phyloP scores from a whole-genome alignment of 129 eudicot genomes.

The Lonicera japonica region DNA sequence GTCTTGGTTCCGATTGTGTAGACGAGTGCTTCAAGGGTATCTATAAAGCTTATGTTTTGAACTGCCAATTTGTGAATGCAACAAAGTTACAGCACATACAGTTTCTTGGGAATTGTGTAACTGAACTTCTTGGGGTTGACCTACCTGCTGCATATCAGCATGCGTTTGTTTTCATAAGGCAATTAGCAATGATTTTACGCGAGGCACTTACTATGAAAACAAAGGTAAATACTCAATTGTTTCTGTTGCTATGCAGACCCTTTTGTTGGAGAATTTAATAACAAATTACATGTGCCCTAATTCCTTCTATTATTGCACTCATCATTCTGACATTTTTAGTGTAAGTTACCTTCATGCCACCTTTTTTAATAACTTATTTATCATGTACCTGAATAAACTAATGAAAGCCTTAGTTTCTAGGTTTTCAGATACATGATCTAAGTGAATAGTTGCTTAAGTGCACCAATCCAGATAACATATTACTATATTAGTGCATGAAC shows the following conservation, averaged over 20 bases:
- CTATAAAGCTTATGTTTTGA: conserved; percentile 81
- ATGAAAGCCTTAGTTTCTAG: not conserved
- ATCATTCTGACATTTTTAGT: too few relatives aligned
- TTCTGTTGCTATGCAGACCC: too few relatives aligned
- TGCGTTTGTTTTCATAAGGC: conserved; percentile 85
- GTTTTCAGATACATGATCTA: too few relatives aligned
- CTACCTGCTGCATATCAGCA: conserved; percentile 85
- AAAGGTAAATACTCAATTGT: conserved; percentile 29
- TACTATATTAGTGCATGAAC: too few relatives aligned
- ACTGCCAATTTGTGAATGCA: conserved; percentile 76
- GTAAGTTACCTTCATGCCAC: not conserved
- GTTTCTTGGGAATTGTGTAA: conserved; percentile 79
- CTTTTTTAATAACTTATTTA: not conserved
- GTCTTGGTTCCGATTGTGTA: conserved; percentile 84
- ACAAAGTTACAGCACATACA: conserved; percentile 79
- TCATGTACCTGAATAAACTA: not conserved
- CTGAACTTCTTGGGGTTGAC: conserved; percentile 74
- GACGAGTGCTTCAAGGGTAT: conserved; percentile 90
- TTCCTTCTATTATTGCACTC: too few relatives aligned
- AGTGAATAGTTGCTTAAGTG: too few relatives aligned
- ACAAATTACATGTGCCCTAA: not conserved
- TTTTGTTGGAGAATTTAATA: too few relatives aligned
- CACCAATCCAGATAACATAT: too few relatives aligned
- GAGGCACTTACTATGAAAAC: conserved; percentile 58
- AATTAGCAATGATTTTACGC: conserved; percentile 70